Evolutionary conservation across 352 stramenopile genomes (phyloP).

Genomic region (Phytopythium mirpurense): DNA sequence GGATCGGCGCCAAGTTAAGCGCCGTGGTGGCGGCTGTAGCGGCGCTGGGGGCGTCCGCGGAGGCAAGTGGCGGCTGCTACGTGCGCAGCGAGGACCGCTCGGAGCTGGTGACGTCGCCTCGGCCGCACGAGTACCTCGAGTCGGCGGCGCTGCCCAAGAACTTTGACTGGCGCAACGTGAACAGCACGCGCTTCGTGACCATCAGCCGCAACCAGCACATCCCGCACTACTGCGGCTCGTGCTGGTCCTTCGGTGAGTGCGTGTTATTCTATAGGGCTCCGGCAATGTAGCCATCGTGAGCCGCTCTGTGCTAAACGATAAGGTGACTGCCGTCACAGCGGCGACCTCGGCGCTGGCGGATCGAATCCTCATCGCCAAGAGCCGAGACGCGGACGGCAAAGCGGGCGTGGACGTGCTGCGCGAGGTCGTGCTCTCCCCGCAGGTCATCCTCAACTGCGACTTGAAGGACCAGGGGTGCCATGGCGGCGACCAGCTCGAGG

Average conservation of each 20-base stretch:
- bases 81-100: conserved; percentile 68
- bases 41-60: conserved; percentile 2
- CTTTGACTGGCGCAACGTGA: conserved; percentile 92
- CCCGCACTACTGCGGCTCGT: conserved; percentile 87
- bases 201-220: conserved; percentile 86
- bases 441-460: conserved; percentile 89
- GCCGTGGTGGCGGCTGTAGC: conserved; percentile 2
- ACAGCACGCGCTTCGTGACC: conserved; percentile 78
- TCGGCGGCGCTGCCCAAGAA: conserved; percentile 77
- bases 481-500: conserved; percentile 88
- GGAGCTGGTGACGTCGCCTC: conserved; percentile 48
- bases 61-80: conserved; percentile 47
- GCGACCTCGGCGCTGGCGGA: conserved; percentile 84
- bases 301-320: too few relatives aligned
- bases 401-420: conserved; percentile 57
- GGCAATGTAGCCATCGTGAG: too few relatives aligned
- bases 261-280: too few relatives aligned
- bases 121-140: conserved; percentile 67
- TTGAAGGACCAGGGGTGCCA: conserved; percentile 87
- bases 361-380: conserved; percentile 80
- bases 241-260: conserved; percentile 76
- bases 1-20: conserved; percentile 5
- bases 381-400: conserved; percentile 43
- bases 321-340: conserved; percentile 18
- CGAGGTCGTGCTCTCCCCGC: conserved; percentile 77